Base-by-base conservation (phyloP, 2,329 filamentous ascomycete species). In the Fonsecaea erecta region DNA sequence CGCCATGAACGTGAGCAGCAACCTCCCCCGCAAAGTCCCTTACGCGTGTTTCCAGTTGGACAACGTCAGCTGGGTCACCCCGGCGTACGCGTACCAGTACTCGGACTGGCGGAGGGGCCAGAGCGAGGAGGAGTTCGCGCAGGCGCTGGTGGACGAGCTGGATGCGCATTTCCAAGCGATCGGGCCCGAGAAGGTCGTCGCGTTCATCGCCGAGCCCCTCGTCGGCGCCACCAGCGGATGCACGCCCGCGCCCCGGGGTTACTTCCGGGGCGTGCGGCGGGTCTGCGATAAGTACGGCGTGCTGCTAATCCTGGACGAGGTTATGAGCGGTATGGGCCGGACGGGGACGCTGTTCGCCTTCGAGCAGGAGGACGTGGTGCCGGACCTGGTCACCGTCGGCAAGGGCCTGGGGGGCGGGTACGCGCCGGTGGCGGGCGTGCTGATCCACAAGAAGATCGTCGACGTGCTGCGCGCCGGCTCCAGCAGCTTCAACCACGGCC, bases 271-370 rank as follows among this genome's bases (percentile, higher is more conserved):
- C 8, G 78, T 87, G 64, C 79, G 82, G 58, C 72, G 74, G 0
- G 77, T 89, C 0, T 88, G 86, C 72, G 78, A 84, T 24, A 81
- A 81, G 66, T 82, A 94, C 72, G 90, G 89, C 0, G 86, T 88
- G 0, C 83, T 95, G 0, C 80, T 95, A n/a, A 88, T 94, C 52
- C 77, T 94, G 0, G 92, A 95, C 72, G 77, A 79, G 56, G 78
- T 87, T 58, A 87, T 87, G 84, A 84, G 81, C 67, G 70, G 86
- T 1, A 84, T 85, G 78, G 86, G 86, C 6, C 81, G 86, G 6
- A 81, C 79, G n/a, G 86, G 85, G 8, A 69, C 64, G 0, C 21
- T 60, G 11, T 69, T 67, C 40, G 67, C 67, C 2, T 69, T 69
- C 32, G 67, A 69, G 46, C 66, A 66, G 46, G 66, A 68, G 21